Base-by-base conservation (phyloP, 805 yeast genomes). In the Candida loeiensis region DNA sequence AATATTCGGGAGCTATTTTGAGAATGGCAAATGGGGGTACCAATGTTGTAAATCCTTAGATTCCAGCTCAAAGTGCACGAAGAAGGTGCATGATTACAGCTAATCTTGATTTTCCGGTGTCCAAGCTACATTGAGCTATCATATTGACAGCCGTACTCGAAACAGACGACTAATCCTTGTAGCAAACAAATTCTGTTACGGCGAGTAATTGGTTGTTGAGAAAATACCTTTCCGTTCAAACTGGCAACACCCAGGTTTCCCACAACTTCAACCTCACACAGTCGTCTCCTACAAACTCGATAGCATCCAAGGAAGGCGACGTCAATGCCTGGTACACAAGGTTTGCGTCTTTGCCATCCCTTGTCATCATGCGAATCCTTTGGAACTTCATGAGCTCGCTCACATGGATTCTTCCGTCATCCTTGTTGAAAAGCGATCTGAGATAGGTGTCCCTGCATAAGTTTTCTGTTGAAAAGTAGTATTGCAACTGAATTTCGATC, bases 1-100 rank as follows among this genome's bases (percentile, higher is more conserved):
- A 11, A 63, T 71, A 0, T 71, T 64, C 65, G 77, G 77, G 0
- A 68, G 74, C n/a, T 71, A 54, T 43, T 72, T 64, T 56, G 34
- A 50, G 4, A 54, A 59, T 25, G 69, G 70, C 3, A 50, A 54
- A 35, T 72, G 77, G 77, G 77, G 77, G 6, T 71, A 56, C 43
- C 46, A 47, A 3, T 71, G 77, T 39, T 71, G 77, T 39, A 59
- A 64, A 36, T 58, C 61, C 9, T 34, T 60, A 3, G 51, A 52
- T 5, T 56, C 54, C 35, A 51, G 59, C 20, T 55, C 66, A 4
- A 49, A 61, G 18, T 72, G 76, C 45, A 42, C n/a, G 35, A 15
- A 21, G 5, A 21, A 15, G 8, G 24, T 32, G 19, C n/a, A n/a
- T n/a, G n/a, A n/a, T n/a, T n/a, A n/a, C n/a, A n/a, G n/a, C n/a